A percentile compares a stretch with the other conserved stretches of the same genome.
phyloP scores from a whole-genome alignment of 164 flowering plant genomes.

The Litsea cubeba region DNA sequence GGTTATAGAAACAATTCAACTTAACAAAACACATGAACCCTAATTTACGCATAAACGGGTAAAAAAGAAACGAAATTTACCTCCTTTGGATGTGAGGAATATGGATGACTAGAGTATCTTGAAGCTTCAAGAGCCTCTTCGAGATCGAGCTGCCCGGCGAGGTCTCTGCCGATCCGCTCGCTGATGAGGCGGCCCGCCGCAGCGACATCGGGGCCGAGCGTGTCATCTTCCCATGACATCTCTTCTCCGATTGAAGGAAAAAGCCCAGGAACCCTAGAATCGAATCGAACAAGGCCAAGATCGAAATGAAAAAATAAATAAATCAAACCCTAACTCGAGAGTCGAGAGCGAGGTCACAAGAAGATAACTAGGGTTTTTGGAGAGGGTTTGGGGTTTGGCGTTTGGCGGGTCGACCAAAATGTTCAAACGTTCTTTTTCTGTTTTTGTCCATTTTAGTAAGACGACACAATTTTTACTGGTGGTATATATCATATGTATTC shows the following conservation, averaged over 20 bases:
- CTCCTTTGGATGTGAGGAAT: constrained; percentile 87
- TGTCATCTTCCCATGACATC: constrained; percentile 82
- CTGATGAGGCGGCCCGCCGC: constrained; percentile 78
- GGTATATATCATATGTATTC: too few species aligned
- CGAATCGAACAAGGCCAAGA: background rate
- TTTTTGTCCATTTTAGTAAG: too few species aligned
- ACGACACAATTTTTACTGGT: too few species aligned
- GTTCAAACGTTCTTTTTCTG: too few species aligned
- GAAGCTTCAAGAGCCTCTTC: constrained; percentile 95
- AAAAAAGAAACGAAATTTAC: constrained; percentile 22
- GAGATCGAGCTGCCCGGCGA: constrained; percentile 64
- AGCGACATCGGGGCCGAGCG: constrained; percentile 69
- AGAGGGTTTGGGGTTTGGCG: background rate
- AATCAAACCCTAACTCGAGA: background rate
- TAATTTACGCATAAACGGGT: background rate
- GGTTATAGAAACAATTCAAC: background rate
- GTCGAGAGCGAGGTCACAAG: background rate
- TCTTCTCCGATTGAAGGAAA: background rate
- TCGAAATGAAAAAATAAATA: background rate
- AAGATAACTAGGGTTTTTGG: background rate
- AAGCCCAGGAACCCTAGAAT: background rate
- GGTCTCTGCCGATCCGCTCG: constrained; percentile 75
- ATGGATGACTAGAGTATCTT: constrained; percentile 90
- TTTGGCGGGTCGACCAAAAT: too few species aligned
- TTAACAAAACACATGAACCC: background rate